phyloP scores from a whole-genome alignment of 2,329 filamentous ascomycete genomes.

The Colletotrichum echinochloae region DNA sequence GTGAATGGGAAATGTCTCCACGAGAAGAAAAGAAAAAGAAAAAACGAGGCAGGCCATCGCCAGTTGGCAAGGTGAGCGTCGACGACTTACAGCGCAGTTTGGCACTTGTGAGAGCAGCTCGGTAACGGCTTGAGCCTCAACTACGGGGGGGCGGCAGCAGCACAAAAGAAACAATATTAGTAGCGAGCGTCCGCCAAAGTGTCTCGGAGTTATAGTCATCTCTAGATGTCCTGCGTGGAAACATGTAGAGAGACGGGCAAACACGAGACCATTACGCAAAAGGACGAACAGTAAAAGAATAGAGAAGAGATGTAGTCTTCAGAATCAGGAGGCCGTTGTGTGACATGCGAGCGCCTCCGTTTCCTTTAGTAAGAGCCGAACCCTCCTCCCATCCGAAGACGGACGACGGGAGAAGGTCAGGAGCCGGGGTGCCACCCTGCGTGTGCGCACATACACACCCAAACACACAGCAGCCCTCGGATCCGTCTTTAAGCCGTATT shows the following conservation, averaged over 20 bases:
- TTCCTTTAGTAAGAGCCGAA: conserved; percentile 9
- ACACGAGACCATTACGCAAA: background rate
- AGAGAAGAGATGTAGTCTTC: too few species aligned
- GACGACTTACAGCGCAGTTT: conserved; percentile 31
- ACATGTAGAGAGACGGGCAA: conserved; percentile 24
- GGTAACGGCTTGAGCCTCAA: conserved; percentile 26
- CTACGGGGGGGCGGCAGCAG: background rate
- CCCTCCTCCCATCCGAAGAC: background rate
- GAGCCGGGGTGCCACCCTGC: conserved; percentile 9
- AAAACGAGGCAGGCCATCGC: background rate
- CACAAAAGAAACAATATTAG: conserved; percentile 18
- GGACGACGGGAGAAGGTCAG: background rate
- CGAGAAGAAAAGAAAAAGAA: background rate
- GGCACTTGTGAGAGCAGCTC: conserved; percentile 22
- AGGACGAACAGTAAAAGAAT: background rate
- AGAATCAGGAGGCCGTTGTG: background rate
- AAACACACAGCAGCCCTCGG: conserved; percentile 6
- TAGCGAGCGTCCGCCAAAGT: conserved; percentile 16
- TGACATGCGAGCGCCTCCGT: background rate
- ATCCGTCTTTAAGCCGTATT: background rate
- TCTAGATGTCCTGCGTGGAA: conserved; percentile 22
- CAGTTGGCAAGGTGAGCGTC: background rate
- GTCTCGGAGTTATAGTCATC: conserved; percentile 24
- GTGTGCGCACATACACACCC: background rate
- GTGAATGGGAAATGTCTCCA: background rate